Conservation (phyloP, 1,284 basidiomycete species). For the Melampsora americana region DNA sequence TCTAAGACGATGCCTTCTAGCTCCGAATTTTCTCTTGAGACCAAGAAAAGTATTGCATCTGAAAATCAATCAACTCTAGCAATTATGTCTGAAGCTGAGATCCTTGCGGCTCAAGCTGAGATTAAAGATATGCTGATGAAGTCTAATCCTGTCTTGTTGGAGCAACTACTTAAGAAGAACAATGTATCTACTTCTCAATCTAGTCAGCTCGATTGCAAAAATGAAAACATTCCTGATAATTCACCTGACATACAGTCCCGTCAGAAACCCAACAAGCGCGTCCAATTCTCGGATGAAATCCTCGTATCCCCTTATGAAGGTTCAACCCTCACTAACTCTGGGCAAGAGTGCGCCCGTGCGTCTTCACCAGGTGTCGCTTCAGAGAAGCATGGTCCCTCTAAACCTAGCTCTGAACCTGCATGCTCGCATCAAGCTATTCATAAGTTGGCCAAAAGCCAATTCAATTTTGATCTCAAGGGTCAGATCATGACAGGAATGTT, state of each 20-base stretch:
- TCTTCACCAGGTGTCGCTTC: neutral
- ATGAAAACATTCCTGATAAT: neutral
- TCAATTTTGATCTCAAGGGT: neutral
- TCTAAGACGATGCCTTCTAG: neutral
- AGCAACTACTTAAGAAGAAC: constrained; percentile 21
- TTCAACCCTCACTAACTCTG: neutral
- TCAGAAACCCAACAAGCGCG: neutral
- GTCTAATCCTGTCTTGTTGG: constrained; percentile 33
- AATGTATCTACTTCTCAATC: constrained; percentile 9
- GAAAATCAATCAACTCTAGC: constrained; percentile 39
- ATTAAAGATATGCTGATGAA: constrained; percentile 25
- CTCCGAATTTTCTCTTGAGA: neutral
- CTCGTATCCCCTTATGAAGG: neutral
- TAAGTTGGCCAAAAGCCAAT: neutral
- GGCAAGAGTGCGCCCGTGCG: neutral
- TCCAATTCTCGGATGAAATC: neutral
- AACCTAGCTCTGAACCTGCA: neutral
- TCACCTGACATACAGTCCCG: neutral
- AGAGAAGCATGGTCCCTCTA: neutral
- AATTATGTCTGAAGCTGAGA: constrained; percentile 30
- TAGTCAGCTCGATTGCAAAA: neutral
- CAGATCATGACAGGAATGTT: neutral
- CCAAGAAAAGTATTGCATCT: constrained; percentile 15
- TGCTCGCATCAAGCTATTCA: neutral
- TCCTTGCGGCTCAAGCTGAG: constrained; percentile 34